These are phyloP conservation scores for Evernia prunastri DNA, from an alignment of 495 filamentous ascomycete species.

Conservation along the genomic window DNA sequence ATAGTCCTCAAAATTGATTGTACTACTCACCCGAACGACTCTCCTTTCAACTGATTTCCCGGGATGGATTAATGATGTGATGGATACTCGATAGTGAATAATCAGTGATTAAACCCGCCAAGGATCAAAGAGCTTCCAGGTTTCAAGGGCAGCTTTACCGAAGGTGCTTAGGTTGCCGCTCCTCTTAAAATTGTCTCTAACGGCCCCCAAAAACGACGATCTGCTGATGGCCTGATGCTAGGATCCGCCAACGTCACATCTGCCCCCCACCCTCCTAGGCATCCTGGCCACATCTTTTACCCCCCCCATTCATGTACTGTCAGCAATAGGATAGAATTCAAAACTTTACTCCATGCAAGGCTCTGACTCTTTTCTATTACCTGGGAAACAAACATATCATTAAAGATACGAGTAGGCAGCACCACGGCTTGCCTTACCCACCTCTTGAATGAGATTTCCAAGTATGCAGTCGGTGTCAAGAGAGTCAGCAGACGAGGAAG, in stretches of 20 bases:
- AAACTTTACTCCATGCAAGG: background rate
- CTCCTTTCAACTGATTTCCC: too few relatives aligned
- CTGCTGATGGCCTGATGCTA: too few relatives aligned
- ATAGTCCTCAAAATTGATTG: too few relatives aligned
- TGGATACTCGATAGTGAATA: too few relatives aligned
- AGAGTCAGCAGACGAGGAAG: conserved; percentile 27
- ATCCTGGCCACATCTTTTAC: background rate
- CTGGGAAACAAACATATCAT: background rate
- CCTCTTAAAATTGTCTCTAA: too few relatives aligned
- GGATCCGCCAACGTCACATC: background rate
- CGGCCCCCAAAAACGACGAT: too few relatives aligned
- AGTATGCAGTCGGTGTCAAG: conserved; percentile 20
- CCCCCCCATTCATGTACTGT: background rate
- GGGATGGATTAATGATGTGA: too few relatives aligned
- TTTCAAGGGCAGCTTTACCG: too few relatives aligned
- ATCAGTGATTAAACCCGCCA: too few relatives aligned
- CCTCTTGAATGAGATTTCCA: conserved; percentile 21
- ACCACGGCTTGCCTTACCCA: background rate
- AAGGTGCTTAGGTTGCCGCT: too few relatives aligned
- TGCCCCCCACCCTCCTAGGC: background rate
- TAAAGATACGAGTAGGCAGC: background rate
- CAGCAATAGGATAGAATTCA: background rate
- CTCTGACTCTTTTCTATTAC: background rate
- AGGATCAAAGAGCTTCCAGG: too few relatives aligned
- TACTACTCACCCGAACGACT: too few relatives aligned